These are phyloP conservation scores for Trametes gibbosa DNA, from an alignment of 768 basidiomycete species.

Conservation along the genomic window DNA sequence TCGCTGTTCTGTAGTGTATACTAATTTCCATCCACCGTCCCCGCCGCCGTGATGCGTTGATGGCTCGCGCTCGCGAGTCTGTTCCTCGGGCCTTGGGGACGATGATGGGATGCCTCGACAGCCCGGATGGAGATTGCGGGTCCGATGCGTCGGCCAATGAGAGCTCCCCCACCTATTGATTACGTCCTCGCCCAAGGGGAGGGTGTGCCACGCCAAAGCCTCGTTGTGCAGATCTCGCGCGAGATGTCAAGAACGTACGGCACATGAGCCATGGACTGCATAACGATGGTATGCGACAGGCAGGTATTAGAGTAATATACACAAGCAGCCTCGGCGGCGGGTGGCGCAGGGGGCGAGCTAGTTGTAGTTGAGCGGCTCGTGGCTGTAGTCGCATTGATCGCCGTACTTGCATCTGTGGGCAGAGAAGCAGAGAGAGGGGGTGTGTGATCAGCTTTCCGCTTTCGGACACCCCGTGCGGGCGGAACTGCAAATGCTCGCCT, in stretches of 20 bases:
- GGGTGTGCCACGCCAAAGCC: not conserved
- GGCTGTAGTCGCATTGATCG: slow-evolving; percentile 83
- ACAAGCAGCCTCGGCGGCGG: not conserved
- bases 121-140: not conserved
- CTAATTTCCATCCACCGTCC: slow-evolving; percentile 6
- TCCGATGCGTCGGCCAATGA: not conserved
- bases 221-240: not conserved
- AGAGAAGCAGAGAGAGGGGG: slow-evolving; percentile 39
- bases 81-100: not conserved
- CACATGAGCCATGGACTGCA: not conserved
- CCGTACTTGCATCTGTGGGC: slow-evolving; percentile 83
- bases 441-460: slow-evolving; percentile 36
- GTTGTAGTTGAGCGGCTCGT: slow-evolving; percentile 42
- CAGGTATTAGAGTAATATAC: slow-evolving; percentile 10
- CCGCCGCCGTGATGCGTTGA: not conserved
- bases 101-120: not conserved
- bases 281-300: not conserved
- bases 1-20: slow-evolving; percentile 23
- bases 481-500: slow-evolving; percentile 72
- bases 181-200: slow-evolving; percentile 2
- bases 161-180: not conserved
- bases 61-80: not conserved
- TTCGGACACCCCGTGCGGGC: slow-evolving; percentile 21
- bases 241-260: not conserved
- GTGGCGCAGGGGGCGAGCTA: not conserved